Base-by-base conservation (phyloP, 306 rosid species). In the Casuarina glauca region DNA sequence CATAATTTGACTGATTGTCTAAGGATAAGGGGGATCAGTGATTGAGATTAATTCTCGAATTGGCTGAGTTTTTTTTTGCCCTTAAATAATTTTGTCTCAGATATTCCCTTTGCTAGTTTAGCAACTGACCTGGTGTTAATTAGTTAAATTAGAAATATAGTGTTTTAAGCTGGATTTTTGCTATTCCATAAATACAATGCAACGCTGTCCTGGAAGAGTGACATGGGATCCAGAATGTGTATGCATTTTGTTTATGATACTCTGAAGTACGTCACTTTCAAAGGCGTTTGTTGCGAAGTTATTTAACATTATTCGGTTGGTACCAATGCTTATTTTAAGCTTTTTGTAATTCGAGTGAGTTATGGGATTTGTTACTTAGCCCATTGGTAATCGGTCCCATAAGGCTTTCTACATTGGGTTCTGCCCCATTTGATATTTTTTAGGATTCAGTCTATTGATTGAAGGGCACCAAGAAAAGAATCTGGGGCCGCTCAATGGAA, bases 1-100 rank as follows among this genome's bases (percentile, higher is more conserved):
- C 73, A 73, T 48, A 48, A 48, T 67, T 80, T 63, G 6, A 19
- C 11, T 58, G 44, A 72, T 87, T 77, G 68, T 32, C 75, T 50
- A 58, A 51, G 69, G 15, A 81, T 32, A 84, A 72, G 32, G 74
- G 73, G 44, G 62, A 19, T 71, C 35, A 71, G 64, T 9, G 26
- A 20, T 57, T 26, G 64, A 57, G 44, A 3, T 39, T 26, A n/a
- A 11, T 76, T 76, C 15, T 48, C 45, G 17, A 26, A 20, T 26
- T 57, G 15, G 48, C 42, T 66, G 3, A 17, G 12, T 26, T 39
- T 20, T 57, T 57, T 5, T 3, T 7, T 35, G 41, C 32, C 32
- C 32, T 26, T 26, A 61, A 61, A 61, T 61, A 4, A 61, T 26
- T 61, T 13, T 58, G 64, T 58, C 19, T 58, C 64, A 20, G 39